Evolutionary conservation across 2,329 filamentous ascomycete genomes (phyloP), one percentile per base, ranked within the genome.

Genomic region (Exophiala viscosa): DNA sequence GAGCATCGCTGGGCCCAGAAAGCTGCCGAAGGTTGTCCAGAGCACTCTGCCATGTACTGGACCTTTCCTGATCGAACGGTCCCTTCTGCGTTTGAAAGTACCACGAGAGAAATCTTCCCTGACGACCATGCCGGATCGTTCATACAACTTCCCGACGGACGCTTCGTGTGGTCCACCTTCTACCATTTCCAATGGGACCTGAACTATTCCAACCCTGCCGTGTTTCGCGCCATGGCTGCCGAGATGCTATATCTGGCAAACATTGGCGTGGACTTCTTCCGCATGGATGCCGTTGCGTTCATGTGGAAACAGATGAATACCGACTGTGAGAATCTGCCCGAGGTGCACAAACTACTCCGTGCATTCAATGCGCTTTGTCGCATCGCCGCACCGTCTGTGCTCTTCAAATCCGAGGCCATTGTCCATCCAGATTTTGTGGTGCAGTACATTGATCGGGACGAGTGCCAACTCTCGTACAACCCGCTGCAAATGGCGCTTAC

Each of bases 281-380:
- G 59, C 10, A 61, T 61, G 59, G 59, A 61, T 35, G 59, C 59
- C 17, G 59, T 61, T 4, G 59, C 59, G 4, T 61, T 61, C 31
- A 61, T 61, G 59, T 61, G 59, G 59, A 61, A 61, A 39, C 59
- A 59, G 18, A 61, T 61, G 57, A 61, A 61, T 45, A 61, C 59
- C 5, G 57, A 58, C 45, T 61, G 59, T 34, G 59, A 61, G 43
- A 61, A 61, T 35, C 45, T 61, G 10, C 59, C 59, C 11, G 59
- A 61, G 47, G 59, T 61, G 1, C 59, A 61, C 50, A 61, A 61
- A 45, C 50, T 61, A 18, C 55, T 61, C 6, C 57, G 59, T 32
- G 59, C 59, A 5, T 61, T 61, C 52, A 61, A 61, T 36, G 55
- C 59, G 8, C 48, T 61, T 1, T 61, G 59, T 46, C 45, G 59